Conservation (phyloP, 257 asterid species). For the Plantago ovata region DNA sequence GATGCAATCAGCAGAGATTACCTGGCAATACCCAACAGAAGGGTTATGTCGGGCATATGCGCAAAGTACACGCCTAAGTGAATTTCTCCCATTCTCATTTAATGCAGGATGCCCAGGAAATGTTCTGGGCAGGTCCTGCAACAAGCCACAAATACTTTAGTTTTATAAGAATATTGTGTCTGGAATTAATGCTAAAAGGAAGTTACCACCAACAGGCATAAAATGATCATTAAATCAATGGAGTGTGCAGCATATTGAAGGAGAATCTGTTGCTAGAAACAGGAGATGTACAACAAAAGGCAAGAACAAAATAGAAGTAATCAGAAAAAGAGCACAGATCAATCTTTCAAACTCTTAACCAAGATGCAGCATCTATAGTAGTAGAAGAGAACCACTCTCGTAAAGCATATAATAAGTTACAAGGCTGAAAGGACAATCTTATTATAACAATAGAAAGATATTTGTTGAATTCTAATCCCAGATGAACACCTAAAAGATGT, state of each 20-base stretch:
- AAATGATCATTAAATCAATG: constrained; percentile 6
- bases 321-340: constrained; percentile 13
- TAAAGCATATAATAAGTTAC: neutral
- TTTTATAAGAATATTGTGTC: constrained; percentile 12
- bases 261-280: constrained; percentile 6
- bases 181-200: constrained; percentile 18
- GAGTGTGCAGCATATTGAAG: constrained; percentile 10
- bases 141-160: constrained; percentile 26
- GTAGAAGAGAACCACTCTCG: neutral
- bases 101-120: constrained; percentile 96
- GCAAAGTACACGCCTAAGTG: constrained; percentile 76
- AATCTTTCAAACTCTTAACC: constrained; percentile 15
- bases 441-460: constrained; percentile 38
- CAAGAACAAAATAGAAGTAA: constrained; percentile 18
- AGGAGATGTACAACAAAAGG: constrained; percentile 18
- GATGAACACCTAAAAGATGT: constrained; percentile 84
- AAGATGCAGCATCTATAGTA: constrained; percentile 1
- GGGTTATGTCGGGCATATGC: constrained; percentile 94
- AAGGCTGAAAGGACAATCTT: constrained; percentile 17
- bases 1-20: constrained; percentile 25
- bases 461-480: constrained; percentile 49
- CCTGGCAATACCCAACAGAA: constrained; percentile 96
- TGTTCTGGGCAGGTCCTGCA: constrained; percentile 90
- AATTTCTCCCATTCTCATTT: constrained; percentile 76
- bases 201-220: constrained; percentile 10